A percentile compares a stretch with the other conserved stretches of the same genome.
phyloP scores from a whole-genome alignment of 2,329 filamentous ascomycete species.

The Dactylellina cionopaga region DNA sequence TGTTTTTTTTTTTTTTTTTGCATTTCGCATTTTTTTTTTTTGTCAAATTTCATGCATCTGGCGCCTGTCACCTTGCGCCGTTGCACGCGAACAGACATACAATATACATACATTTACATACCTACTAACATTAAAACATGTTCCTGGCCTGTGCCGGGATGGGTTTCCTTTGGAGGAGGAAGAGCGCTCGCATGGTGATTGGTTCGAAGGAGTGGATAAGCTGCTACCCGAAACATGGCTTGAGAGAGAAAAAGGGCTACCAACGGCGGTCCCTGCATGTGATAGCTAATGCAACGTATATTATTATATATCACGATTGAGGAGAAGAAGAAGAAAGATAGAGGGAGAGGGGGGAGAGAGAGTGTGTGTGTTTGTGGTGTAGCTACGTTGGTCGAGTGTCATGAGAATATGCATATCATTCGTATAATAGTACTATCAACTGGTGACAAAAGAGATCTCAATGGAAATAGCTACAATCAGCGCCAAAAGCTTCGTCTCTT shows the following conservation, averaged over 20 bases:
- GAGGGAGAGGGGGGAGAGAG: background rate
- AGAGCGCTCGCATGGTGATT: conserved; percentile 28
- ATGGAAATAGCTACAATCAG: background rate
- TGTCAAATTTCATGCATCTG: no score
- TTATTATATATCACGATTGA: no score
- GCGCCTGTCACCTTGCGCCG: background rate
- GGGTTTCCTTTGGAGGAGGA: no score
- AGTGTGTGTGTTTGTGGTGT: background rate
- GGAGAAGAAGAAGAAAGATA: no score
- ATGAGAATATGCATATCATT: background rate
- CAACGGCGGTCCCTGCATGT: no score
- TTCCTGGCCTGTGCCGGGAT: conserved; percentile 15
- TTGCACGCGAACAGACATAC: background rate
- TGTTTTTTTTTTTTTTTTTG: no score
- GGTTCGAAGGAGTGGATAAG: background rate
- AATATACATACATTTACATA: no score
- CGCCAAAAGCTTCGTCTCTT: background rate
- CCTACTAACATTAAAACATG: no score
- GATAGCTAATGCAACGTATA: no score
- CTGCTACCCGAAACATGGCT: conserved; percentile 16
- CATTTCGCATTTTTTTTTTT: no score
- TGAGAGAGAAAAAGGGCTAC: background rate
- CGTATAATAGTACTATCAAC: no score
- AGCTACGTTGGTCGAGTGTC: background rate
- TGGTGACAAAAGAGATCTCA: background rate